Evolutionary conservation across 1,284 basidiomycete genomes (phyloP), one percentile per base, ranked within the genome.

Genomic region (Sanghuangporus weigelae): DNA sequence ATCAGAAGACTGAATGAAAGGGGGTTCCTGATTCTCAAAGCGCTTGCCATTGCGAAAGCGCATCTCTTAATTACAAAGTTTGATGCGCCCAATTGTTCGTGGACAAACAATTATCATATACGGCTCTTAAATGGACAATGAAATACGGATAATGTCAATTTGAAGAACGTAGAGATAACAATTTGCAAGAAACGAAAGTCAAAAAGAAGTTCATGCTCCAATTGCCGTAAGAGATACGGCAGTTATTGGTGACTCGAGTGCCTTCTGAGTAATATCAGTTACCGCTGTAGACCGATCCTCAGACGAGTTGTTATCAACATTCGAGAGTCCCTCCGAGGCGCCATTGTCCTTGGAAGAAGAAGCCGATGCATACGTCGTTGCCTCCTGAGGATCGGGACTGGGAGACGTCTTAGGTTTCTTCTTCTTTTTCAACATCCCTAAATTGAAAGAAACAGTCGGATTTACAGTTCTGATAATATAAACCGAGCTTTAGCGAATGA

Each of bases 401-500:
- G 78, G 73, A 46, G 76, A 69, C 1, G 78, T 74, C 78, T 93
- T 94, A 2, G 84, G 81, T 74, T 92, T 95, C 78, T 96, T 93
- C 75, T 85, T 90, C 79, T 93, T 95, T 82, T 94, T 95, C 64
- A 92, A 74, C 62, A 95, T 75, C 38, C 86, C 87, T 85, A 44
- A 14, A 59, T 40, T 51, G 35, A 7, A 65, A 44, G 12, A 58
- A 35, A 8, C 16, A 23, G 31, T 7, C 60, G 51, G 67, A 57
- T 63, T 65, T 63, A 68, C 23, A 31, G 36, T 31, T 19, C 0
- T 19, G 44, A 46, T 46, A 8, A 36, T 3, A 54, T 36, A 7
- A 6, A 36, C 26, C 53, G 14, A 35, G 11, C 10, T 8, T 8
- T 8, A 26, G 19, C 35, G 16, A n/a, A 26, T 14, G 7, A 26